Base-by-base conservation (phyloP, 2,329 filamentous ascomycete genomes). In the Fusarium tricinctum region DNA sequence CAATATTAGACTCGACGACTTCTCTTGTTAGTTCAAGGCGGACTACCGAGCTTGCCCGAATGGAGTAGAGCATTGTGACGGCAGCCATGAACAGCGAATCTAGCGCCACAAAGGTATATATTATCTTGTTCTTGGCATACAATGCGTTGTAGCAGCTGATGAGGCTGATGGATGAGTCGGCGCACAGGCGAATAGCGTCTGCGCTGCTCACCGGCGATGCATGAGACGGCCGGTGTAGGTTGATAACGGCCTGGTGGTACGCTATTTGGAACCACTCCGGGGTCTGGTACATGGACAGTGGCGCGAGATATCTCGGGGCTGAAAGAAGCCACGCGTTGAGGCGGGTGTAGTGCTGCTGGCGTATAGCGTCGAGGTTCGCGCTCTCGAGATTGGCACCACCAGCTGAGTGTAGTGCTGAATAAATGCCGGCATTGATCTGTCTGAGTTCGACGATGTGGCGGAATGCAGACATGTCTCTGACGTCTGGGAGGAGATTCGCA, bases 201-300 rank as follows among this genome's bases (percentile, higher is more conserved):
- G 68, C 63, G n/a, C 70, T 69, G 32, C 67, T 72, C 2, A 72
- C 60, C 1, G 70, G 70, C 2, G 64, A 72, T 20, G 70, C 70
- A 22, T 72, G 67, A 8, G 70, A 72, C 2, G 70, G 70, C 2
- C 70, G 48, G 26, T 72, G 63, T 13, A 72, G 53, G 32, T 72
- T 72, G 19, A 72, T 58, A 13, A 72, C 70, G 6, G 70, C 70
- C 35, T 71, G 70, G 8, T 72, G 70, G 9, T 72, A 72, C 17
- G 70, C 70, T 9, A 72, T 72, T 15, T 72, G 70, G 17, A 72
- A 72, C 70, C 70, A 72, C 3, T 72, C 70, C 1, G 70, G 64
- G 12, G 70, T 72, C 6, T 72, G 70, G 6, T 72, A 72, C 70
- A 72, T 72, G 4, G 67, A 72, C 2, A 72, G 17, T 6, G 70